Conservation (phyloP, 1,284 basidiomycete genomes). For the Cutaneotrichosporon curvatum region DNA sequence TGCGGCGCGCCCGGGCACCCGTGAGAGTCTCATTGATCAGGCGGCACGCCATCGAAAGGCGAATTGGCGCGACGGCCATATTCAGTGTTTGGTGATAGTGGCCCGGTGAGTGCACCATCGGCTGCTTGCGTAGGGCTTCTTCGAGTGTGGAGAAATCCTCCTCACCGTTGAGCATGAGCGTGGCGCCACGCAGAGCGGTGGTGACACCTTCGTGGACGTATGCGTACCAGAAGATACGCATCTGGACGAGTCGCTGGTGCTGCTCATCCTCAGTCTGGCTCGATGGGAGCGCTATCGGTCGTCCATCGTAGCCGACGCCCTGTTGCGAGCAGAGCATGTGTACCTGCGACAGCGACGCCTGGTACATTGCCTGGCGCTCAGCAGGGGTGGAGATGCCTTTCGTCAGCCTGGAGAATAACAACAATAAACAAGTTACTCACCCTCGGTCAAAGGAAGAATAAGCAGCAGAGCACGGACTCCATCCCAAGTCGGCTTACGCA, state of each 20-base stretch:
- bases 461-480: constrained; percentile 70
- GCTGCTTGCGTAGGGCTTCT: constrained; percentile 7
- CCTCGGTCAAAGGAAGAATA: constrained; percentile 69
- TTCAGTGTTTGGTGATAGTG: constrained; percentile 38
- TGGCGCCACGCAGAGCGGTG: constrained; percentile 68
- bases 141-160: constrained; percentile 5
- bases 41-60: constrained; percentile 62
- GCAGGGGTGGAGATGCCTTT: constrained; percentile 51
- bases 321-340: constrained; percentile 61
- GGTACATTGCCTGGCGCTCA: constrained; percentile 58
- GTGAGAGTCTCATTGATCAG: constrained; percentile 67
- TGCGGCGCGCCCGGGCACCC: constrained; percentile 59
- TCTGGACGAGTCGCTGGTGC: constrained; percentile 49
- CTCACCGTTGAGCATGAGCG: constrained; percentile 58
- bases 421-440: too few relatives aligned
- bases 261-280: constrained; percentile 51
- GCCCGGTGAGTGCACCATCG: constrained; percentile 1
- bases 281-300: constrained; percentile 39
- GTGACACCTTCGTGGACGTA: constrained; percentile 71
- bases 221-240: constrained; percentile 74
- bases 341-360: constrained; percentile 58
- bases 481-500: constrained; percentile 77
- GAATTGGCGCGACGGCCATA: constrained; percentile 59
- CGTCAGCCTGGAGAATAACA: too few relatives aligned
- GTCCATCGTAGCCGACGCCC: constrained; percentile 50